These are phyloP conservation scores for Curvularia eragrostidis DNA, from an alignment of 2,329 filamentous ascomycete species.

Conservation along the genomic window DNA sequence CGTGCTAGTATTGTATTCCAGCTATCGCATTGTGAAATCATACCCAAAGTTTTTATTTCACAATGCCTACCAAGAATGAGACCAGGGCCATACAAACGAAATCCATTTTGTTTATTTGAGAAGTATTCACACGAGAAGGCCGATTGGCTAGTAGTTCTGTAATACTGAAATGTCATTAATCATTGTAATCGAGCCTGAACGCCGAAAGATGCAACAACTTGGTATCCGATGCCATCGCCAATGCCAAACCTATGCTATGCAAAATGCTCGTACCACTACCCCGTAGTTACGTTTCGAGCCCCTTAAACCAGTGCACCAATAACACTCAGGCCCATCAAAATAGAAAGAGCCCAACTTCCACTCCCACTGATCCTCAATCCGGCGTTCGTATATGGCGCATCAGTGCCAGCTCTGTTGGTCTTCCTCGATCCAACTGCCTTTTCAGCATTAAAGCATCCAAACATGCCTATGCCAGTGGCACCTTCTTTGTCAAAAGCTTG, in stretches of 20 bases:
- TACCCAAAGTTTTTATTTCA: background rate
- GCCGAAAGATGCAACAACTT: background rate
- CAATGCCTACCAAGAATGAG: background rate
- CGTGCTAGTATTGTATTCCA: background rate
- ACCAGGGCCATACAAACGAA: background rate
- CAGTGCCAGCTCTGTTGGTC: slow-evolving; percentile 3
- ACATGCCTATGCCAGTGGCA: slow-evolving; percentile 5
- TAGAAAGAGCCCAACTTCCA: slow-evolving; percentile 10
- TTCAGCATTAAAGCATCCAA: slow-evolving; percentile 23
- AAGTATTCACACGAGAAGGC: background rate
- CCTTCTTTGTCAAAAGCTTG: slow-evolving; percentile 13
- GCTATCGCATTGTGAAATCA: background rate
- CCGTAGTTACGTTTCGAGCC: background rate
- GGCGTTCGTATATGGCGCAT: slow-evolving; percentile 16
- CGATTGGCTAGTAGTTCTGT: background rate
- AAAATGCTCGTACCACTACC: background rate
- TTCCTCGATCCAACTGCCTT: slow-evolving; percentile 15
- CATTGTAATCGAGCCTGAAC: background rate
- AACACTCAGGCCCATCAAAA: slow-evolving; percentile 20
- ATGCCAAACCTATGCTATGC: background rate
- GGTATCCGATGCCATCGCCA: background rate
- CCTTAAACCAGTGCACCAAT: slow-evolving; percentile 13
- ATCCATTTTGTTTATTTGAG: background rate
- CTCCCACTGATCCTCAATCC: slow-evolving; percentile 9
- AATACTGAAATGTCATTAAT: background rate